These are phyloP conservation scores for Deuterostichococcus epilithicus DNA, from an alignment of 139 green algal species.

Conservation along the genomic window DNA sequence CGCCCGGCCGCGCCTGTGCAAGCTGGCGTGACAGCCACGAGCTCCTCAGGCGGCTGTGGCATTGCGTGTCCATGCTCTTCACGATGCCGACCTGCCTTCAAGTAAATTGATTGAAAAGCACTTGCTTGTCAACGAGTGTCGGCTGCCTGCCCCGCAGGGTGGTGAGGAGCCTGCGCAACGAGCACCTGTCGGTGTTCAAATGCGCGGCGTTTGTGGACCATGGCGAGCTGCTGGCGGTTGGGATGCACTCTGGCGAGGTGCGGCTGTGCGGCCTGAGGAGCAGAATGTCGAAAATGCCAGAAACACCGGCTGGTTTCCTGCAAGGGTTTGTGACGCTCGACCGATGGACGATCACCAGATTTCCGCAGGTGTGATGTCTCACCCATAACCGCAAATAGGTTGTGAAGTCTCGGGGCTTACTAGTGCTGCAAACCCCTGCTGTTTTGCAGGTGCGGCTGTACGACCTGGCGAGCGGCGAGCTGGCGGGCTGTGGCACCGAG, in stretches of 20 bases:
- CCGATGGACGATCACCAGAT: too few species aligned
- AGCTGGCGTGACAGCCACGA: too few species aligned
- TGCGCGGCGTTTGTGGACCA: slow-evolving; percentile 42
- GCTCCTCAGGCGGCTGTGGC: too few species aligned
- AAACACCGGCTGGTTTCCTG: background rate
- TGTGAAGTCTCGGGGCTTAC: background rate
- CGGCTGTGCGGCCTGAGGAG: background rate
- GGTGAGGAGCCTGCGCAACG: slow-evolving; percentile 47
- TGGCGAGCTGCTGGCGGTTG: slow-evolving; percentile 44
- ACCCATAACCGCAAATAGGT: too few species aligned
- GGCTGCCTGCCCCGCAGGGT: slow-evolving; percentile 16
- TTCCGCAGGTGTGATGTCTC: background rate
- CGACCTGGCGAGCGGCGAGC: slow-evolving; percentile 36
- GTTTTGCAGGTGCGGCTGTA: slow-evolving; percentile 5
- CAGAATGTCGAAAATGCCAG: background rate
- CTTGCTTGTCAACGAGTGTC: background rate
- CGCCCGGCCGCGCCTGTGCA: too few species aligned
- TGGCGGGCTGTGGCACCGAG: slow-evolving; percentile 26
- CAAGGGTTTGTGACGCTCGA: too few species aligned
- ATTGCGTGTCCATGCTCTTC: too few species aligned
- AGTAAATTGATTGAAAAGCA: background rate
- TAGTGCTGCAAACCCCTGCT: too few species aligned
- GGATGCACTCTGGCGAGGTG: slow-evolving; percentile 34
- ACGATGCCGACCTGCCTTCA: too few species aligned
- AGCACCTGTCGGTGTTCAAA: slow-evolving; percentile 33